These are phyloP conservation scores for Thozetella sp. DNA, from an alignment of 495 filamentous ascomycete genomes.

Conservation along the genomic window DNA sequence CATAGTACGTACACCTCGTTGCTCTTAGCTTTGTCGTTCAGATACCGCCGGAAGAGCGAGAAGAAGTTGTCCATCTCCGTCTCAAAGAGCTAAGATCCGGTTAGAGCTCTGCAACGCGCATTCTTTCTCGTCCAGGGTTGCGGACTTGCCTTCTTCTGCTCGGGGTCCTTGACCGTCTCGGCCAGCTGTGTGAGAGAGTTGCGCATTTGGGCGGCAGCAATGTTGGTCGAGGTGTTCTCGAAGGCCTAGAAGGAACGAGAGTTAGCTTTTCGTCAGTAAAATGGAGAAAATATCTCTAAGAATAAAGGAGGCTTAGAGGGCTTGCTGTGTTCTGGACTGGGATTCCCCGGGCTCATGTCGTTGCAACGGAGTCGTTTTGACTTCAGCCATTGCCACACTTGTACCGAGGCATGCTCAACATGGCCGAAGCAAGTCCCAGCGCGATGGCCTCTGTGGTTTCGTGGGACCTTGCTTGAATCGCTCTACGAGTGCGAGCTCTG, in stretches of 20 bases:
- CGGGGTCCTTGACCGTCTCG: slow-evolving; percentile 82
- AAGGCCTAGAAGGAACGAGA: slow-evolving; percentile 68
- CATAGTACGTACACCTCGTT: slow-evolving; percentile 67
- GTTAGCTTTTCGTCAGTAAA: slow-evolving; percentile 16
- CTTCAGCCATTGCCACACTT: too few species aligned
- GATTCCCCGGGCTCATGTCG: too few species aligned
- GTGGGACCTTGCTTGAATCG: too few species aligned
- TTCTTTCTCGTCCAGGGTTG: not conserved
- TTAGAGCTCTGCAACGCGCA: slow-evolving; percentile 11
- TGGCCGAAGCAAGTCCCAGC: too few species aligned
- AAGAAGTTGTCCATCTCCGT: slow-evolving; percentile 99
- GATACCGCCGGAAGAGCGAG: slow-evolving; percentile 93
- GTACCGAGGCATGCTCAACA: too few species aligned
- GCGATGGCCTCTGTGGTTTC: too few species aligned
- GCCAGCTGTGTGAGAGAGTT: slow-evolving; percentile 92
- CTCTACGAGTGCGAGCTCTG: too few species aligned
- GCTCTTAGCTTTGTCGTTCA: slow-evolving; percentile 98
- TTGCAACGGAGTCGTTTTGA: too few species aligned
- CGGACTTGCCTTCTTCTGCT: slow-evolving; percentile 74
- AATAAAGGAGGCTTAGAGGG: slow-evolving; percentile 7
- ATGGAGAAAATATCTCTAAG: not conserved
- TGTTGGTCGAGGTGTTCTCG: slow-evolving; percentile 97
- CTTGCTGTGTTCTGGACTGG: not conserved
- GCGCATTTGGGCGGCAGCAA: slow-evolving; percentile 98
- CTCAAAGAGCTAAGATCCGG: slow-evolving; percentile 69